Percentiles rank a stretch among this genome's conserved stretches.
phyloP scores from a whole-genome alignment of 495 filamentous ascomycete genomes.

The Elaphomyces granulatus region DNA sequence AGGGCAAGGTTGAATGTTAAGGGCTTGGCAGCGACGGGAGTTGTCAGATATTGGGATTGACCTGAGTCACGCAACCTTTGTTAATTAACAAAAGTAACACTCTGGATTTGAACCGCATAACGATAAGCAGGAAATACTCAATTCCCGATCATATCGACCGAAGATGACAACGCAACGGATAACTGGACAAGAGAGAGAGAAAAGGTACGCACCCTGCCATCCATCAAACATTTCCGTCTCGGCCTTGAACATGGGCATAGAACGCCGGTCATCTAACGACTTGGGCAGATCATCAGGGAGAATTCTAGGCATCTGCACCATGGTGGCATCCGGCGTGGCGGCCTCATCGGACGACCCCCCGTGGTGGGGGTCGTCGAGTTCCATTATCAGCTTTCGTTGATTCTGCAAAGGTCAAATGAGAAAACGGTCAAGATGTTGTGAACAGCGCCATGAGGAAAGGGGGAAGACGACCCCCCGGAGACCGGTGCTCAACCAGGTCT shows the following conservation, averaged over 20 bases:
- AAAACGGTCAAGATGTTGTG: too few species aligned
- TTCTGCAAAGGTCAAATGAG: neutral
- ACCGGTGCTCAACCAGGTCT: conserved; percentile 2
- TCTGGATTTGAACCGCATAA: too few species aligned
- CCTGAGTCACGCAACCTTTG: too few species aligned
- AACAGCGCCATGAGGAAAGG: too few species aligned
- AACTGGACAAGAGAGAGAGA: conserved; percentile 13
- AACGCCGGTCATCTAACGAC: conserved; percentile 76
- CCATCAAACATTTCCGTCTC: conserved; percentile 98
- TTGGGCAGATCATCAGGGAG: conserved; percentile 82
- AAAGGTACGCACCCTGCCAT: conserved; percentile 67
- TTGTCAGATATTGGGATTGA: conserved; percentile 85
- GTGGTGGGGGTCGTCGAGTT: conserved; percentile 23
- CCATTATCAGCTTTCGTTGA: conserved; percentile 20
- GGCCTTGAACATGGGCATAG: conserved; percentile 37
- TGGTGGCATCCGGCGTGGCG: conserved; percentile 7
- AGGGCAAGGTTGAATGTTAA: conserved; percentile 73
- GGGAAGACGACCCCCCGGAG: too few species aligned
- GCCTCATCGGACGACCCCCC: conserved; percentile 21
- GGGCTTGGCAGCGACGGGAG: conserved; percentile 68
- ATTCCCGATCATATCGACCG: too few species aligned
- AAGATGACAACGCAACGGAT: too few species aligned
- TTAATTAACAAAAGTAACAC: neutral
- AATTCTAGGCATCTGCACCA: conserved; percentile 13
- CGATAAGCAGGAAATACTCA: too few species aligned